These are phyloP conservation scores for Phytophthora boehmeriae DNA, from an alignment of 352 stramenopile species.

Conservation along the genomic window DNA sequence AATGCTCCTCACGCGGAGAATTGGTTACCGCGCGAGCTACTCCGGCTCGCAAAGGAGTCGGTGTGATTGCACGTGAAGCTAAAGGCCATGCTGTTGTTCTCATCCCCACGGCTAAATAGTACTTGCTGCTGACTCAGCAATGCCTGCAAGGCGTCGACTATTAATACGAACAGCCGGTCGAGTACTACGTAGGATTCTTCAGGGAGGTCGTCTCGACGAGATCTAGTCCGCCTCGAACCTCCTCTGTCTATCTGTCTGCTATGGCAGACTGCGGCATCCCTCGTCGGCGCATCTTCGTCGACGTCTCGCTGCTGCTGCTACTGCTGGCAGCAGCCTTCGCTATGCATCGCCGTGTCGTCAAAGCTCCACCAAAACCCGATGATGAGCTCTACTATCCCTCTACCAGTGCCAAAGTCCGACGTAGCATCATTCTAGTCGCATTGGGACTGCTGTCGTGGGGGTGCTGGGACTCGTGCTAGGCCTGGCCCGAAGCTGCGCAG, in stretches of 20 bases:
- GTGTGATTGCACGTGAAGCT: too few relatives aligned
- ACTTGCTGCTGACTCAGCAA: too few relatives aligned
- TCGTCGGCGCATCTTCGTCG: slow-evolving; percentile 24
- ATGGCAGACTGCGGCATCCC: slow-evolving; percentile 21
- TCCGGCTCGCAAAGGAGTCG: too few relatives aligned
- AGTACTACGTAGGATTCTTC: too few relatives aligned
- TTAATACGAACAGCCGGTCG: too few relatives aligned
- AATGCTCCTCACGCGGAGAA: too few relatives aligned
- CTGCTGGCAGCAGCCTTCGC: slow-evolving; percentile 14
- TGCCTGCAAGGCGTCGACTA: too few relatives aligned
- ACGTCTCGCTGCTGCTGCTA: slow-evolving; percentile 21
- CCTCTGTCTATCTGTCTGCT: neutral
- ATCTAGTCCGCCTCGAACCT: too few relatives aligned
- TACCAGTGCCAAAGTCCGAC: slow-evolving; percentile 9
- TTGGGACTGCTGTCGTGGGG: slow-evolving; percentile 16
- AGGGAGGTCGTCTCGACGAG: too few relatives aligned
- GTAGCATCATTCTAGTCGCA: slow-evolving; percentile 1
- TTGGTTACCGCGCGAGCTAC: too few relatives aligned
- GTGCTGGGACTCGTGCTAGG: slow-evolving; percentile 21
- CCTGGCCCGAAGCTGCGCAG: slow-evolving; percentile 3
- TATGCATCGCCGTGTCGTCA: slow-evolving; percentile 9
- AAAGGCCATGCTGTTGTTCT: too few relatives aligned
- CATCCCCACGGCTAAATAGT: too few relatives aligned
- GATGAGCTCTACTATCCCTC: slow-evolving; percentile 20
- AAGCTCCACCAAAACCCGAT: slow-evolving; percentile 2